Percentiles rank a stretch among this genome's conserved stretches.
Conservation (phyloP, 371 early-diverging fungal species). For the Apophysomyces sp. region DNA sequence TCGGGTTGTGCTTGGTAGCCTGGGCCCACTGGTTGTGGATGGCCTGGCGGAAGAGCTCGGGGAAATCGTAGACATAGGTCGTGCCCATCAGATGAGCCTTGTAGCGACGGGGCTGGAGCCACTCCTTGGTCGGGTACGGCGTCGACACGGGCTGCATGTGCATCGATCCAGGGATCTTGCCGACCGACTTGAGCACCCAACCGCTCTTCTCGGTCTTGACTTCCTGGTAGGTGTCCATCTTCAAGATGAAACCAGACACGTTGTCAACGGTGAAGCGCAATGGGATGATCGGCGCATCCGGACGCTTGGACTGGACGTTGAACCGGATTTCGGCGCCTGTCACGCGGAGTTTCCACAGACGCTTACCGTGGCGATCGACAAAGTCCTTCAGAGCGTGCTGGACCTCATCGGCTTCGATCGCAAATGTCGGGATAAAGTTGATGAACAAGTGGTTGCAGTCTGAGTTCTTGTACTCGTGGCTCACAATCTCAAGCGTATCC, state of each 20-base stretch:
- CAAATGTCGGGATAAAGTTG: slow-evolving; percentile 96
- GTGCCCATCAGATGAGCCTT: slow-evolving; percentile 98
- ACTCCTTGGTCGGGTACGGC: slow-evolving; percentile 92
- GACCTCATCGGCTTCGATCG: slow-evolving; percentile 82
- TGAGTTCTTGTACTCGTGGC: slow-evolving; percentile 86
- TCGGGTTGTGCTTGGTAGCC: slow-evolving; percentile 55
- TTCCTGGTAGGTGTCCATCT: slow-evolving; percentile 92
- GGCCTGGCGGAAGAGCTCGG: slow-evolving; percentile 91
- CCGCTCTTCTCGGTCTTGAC: slow-evolving; percentile 70
- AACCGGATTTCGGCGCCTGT: slow-evolving; percentile 95
- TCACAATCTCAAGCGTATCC: slow-evolving; percentile 92
- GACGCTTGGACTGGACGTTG: slow-evolving; percentile 72
- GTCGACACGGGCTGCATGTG: slow-evolving; percentile 83
- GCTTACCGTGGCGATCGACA: slow-evolving; percentile 91
- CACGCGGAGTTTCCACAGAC: slow-evolving; percentile 93
- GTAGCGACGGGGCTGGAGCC: slow-evolving; percentile 96
- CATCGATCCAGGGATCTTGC: slow-evolving; percentile 74
- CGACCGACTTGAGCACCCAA: slow-evolving; percentile 75
- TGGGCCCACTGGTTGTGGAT: slow-evolving; percentile 75
- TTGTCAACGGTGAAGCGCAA: slow-evolving; percentile 91
- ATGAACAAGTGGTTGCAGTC: slow-evolving; percentile 98
- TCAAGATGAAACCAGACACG: slow-evolving; percentile 89
- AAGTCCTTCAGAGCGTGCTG: slow-evolving; percentile 86
- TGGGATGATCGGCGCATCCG: slow-evolving; percentile 72
- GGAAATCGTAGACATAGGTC: slow-evolving; percentile 98